Percentiles rank a stretch among this genome's conserved stretches.
phyloP scores from a whole-genome alignment of 2,329 filamentous ascomycete species.

The Apiospora pterosperma region DNA sequence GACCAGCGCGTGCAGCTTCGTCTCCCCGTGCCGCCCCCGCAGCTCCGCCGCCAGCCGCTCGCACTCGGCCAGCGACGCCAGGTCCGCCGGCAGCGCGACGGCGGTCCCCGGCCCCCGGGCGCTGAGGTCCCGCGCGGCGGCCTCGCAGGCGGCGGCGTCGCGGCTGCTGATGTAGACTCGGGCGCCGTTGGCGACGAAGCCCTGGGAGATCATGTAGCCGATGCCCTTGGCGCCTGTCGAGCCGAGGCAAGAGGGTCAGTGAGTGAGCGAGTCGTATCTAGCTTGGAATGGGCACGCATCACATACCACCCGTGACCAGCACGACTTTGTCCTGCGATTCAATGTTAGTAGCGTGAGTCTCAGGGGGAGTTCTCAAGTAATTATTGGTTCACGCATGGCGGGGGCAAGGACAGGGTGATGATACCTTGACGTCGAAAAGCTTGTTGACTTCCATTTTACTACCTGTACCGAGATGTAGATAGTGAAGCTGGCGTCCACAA shows the following conservation, averaged over 20 bases:
- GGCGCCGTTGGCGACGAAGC: conserved; percentile 61
- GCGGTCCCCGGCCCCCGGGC: conserved; percentile 48
- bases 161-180: conserved; percentile 65
- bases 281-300: no score
- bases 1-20: conserved; percentile 57
- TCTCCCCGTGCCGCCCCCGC: conserved; percentile 36
- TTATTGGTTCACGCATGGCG: no score
- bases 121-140: conserved; percentile 55
- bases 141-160: conserved; percentile 54
- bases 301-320: conserved; percentile 50
- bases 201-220: conserved; percentile 65
- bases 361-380: no score
- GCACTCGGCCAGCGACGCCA: conserved; percentile 57
- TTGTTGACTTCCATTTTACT: conserved; percentile 48
- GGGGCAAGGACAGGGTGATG: background rate
- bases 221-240: conserved; percentile 54
- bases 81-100: conserved; percentile 58
- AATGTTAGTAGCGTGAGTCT: background rate
- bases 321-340: conserved; percentile 51
- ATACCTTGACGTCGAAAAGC: conserved; percentile 59
- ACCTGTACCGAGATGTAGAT: background rate
- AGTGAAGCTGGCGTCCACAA: background rate
- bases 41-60: conserved; percentile 51
- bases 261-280: no score
- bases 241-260: background rate